phyloP scores from a whole-genome alignment of 495 filamentous ascomycete species.

The Physcia stellaris region DNA sequence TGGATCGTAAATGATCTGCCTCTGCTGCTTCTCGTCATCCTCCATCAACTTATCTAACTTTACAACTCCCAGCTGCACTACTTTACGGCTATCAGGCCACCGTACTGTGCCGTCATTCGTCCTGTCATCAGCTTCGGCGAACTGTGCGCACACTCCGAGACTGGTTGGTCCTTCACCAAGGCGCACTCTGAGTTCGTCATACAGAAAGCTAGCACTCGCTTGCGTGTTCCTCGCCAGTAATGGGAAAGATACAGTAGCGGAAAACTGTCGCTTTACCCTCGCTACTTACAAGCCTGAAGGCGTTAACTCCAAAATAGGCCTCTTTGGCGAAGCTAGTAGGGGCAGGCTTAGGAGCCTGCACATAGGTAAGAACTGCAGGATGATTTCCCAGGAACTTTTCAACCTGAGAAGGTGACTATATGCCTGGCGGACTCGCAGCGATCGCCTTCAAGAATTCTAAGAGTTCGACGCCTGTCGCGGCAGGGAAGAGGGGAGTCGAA shows the following conservation, averaged over 20 bases:
- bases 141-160: constrained; percentile 33
- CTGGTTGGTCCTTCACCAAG: constrained; percentile 21
- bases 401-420: constrained; percentile 3
- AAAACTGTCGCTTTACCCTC: no score
- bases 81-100: constrained; percentile 33
- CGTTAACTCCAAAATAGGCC: no score
- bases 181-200: constrained; percentile 24
- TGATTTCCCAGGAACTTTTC: no score
- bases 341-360: no score
- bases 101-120: constrained; percentile 35
- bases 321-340: no score
- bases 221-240: no score
- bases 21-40: constrained; percentile 29
- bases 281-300: no score
- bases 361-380: no score
- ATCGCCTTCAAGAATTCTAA: constrained; percentile 31
- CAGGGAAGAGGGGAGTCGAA: constrained; percentile 34
- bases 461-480: constrained; percentile 31
- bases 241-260: no score
- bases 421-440: constrained; percentile 7
- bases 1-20: constrained; percentile 40
- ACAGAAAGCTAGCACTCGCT: constrained; percentile 30
- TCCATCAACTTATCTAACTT: constrained; percentile 23
- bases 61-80: constrained; percentile 35
- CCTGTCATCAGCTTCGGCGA: constrained; percentile 34